Conservation (phyloP, 305 asterid genomes). For the Solanum hybrid region DNA sequence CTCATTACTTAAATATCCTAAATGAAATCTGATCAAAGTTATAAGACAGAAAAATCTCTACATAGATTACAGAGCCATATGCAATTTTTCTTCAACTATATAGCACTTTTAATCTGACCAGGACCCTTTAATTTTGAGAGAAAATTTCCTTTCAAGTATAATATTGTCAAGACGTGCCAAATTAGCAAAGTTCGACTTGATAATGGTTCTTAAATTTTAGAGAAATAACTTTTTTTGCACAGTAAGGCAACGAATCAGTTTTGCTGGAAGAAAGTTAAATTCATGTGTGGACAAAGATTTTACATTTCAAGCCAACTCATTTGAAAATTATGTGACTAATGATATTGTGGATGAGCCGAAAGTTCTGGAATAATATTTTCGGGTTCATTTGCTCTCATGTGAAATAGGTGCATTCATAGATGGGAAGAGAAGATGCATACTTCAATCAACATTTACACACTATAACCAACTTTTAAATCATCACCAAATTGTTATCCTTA, state of each 20-base stretch:
- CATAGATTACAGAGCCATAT: not conserved
- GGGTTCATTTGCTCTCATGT: not conserved
- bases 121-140: not conserved
- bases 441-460: not conserved
- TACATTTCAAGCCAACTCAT: not conserved
- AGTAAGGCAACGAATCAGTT: not conserved
- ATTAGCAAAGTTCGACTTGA: not conserved
- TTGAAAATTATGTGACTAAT: not conserved
- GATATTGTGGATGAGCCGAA: not conserved
- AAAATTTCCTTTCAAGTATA: not conserved
- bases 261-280: not conserved
- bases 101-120: not conserved
- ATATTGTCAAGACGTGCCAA: not conserved
- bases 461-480: not conserved
- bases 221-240: not conserved
- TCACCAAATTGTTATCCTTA: not conserved
- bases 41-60: not conserved
- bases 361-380: not conserved
- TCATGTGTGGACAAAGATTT: not conserved
- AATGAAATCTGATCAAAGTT: conserved; percentile 2
- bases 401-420: not conserved
- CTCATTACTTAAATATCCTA: conserved; percentile 24
- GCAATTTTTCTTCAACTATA: not conserved
- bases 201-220: not conserved
- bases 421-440: not conserved